A percentile compares a stretch with the other conserved stretches of the same genome.
Evolutionary conservation across 768 basidiomycete species (phyloP).

Genomic region (Boletus huronensis): DNA sequence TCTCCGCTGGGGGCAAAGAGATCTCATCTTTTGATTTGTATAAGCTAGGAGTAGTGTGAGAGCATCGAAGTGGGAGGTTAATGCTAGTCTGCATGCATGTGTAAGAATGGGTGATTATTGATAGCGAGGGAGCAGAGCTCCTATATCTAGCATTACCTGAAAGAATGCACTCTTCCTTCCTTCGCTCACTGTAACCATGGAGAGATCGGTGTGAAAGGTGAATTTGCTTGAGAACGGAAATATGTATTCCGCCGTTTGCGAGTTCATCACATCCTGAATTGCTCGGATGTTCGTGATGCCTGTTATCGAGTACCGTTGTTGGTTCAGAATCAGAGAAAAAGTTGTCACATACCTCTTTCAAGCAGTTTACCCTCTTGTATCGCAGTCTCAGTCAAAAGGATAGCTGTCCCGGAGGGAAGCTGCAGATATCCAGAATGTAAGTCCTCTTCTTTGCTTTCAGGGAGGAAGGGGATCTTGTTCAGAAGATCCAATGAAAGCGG

Average conservation of each 20-base stretch:
- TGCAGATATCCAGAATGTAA: conserved; percentile 74
- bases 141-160: conserved; percentile 40
- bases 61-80: conserved; percentile 46
- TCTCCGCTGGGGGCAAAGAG: conserved; percentile 43
- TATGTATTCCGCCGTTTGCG: conserved; percentile 66
- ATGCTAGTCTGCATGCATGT: conserved; percentile 51
- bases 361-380: conserved; percentile 65
- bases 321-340: neutral
- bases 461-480: conserved; percentile 56
- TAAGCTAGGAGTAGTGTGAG: conserved; percentile 31
- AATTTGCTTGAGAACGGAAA: conserved; percentile 73
- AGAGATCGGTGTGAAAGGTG: conserved; percentile 69
- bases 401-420: conserved; percentile 55
- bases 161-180: conserved; percentile 73
- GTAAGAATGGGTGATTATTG: neutral
- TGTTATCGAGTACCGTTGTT: conserved; percentile 19
- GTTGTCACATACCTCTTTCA: conserved; percentile 39
- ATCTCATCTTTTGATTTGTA: conserved; percentile 50
- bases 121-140: neutral
- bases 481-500: conserved; percentile 61
- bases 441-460: conserved; percentile 68
- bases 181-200: conserved; percentile 57
- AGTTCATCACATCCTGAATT: conserved; percentile 58
- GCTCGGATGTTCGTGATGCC: conserved; percentile 63
- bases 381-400: conserved; percentile 63